phyloP scores from a whole-genome alignment of 2,329 filamentous ascomycete genomes.

The Lachnellula subtilissima region DNA sequence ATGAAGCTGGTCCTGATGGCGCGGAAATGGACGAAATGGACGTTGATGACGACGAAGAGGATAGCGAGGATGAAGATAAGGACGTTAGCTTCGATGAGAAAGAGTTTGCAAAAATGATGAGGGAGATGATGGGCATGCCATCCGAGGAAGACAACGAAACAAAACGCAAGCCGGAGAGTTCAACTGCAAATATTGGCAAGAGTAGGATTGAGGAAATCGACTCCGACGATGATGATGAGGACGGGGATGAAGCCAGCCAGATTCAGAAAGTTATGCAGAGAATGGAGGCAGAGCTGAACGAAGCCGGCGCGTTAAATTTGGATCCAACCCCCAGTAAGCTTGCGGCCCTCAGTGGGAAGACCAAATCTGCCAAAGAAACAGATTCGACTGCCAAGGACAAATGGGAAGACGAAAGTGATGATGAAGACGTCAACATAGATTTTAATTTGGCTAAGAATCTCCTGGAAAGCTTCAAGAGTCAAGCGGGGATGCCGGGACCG shows the following conservation, averaged over 20 bases:
- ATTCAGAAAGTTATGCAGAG: constrained; percentile 61
- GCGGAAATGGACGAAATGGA: constrained; percentile 71
- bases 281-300: constrained; percentile 69
- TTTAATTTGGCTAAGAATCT: constrained; percentile 87
- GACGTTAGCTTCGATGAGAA: constrained; percentile 78
- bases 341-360: constrained; percentile 28
- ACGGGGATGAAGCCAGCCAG: constrained; percentile 49
- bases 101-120: constrained; percentile 83
- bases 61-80: constrained; percentile 64
- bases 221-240: constrained; percentile 34
- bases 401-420: constrained; percentile 45
- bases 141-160: constrained; percentile 23
- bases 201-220: constrained; percentile 24
- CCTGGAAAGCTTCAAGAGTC: constrained; percentile 86
- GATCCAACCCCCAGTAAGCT: constrained; percentile 36
- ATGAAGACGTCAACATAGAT: constrained; percentile 69
- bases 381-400: constrained; percentile 14
- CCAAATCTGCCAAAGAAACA: constrained; percentile 17
- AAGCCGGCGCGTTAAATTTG: constrained; percentile 60
- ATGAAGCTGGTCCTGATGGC: constrained; percentile 74
- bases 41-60: constrained; percentile 45
- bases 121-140: constrained; percentile 77
- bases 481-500: constrained; percentile 79
- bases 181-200: constrained; percentile 3
- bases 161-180: neutral